Evolutionary conservation across 305 asterid species (phyloP).

Genomic region (Fraxinus angustifolia): DNA sequence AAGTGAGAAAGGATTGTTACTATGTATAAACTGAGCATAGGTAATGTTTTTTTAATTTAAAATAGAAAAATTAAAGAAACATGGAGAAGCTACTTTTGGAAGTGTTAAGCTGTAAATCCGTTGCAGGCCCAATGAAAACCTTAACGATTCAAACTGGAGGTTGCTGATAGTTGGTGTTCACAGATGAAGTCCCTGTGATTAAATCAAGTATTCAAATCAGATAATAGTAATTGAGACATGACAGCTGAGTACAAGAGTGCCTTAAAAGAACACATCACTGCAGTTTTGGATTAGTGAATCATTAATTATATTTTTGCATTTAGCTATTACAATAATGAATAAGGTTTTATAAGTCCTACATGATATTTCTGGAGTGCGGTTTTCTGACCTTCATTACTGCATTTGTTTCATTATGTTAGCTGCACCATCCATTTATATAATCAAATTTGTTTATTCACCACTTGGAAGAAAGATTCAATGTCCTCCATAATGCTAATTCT

Average conservation of each 20-base stretch:
- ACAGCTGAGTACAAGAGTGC: background rate
- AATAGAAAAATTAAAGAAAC: background rate
- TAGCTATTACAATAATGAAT: background rate
- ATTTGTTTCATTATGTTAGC: constrained; percentile 16
- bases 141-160: background rate
- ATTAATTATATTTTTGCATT: background rate
- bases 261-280: background rate
- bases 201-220: background rate
- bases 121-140: background rate
- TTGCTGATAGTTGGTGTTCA: background rate
- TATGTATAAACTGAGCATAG: background rate
- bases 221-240: background rate
- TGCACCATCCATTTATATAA: constrained; percentile 13
- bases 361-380: background rate
- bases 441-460: constrained; percentile 14
- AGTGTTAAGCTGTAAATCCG: background rate
- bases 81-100: constrained; percentile 4
- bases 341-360: background rate
- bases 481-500: constrained; percentile 11
- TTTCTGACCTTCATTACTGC: background rate
- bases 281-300: background rate
- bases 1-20: background rate
- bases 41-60: background rate
- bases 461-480: constrained; percentile 16
- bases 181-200: background rate